Evolutionary conservation across 192 early-diverging fungal genomes (phyloP), one percentile per base, ranked within the genome.

Genomic region (Backusella macrospora): DNA sequence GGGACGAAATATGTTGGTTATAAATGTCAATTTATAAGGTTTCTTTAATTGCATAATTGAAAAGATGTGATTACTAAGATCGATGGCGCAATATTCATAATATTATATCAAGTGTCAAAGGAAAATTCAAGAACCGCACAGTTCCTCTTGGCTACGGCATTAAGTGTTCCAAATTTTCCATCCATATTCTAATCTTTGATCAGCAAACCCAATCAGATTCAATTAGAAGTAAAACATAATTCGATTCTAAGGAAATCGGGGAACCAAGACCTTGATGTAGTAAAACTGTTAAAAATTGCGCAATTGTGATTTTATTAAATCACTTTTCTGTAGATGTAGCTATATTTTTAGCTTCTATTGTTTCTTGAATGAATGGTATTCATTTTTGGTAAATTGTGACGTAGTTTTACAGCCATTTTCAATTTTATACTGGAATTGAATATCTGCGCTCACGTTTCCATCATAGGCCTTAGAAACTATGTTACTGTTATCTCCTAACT

Each of bases 191-290:
- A 59, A 16, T 59, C 21, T 26, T 26, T 59, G 16, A 59, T 12
- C 52, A 26, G 9, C 26, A 13, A 59, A 26, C 26, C 52, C 52
- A 59, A 59, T 59, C 52, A 59, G 12, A 59, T 59, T 23, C 9
- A 21, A 59, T 10, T 23, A 59, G 26, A 59, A 59, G 52, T 59
- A 59, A 59, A 59, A 59, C 52, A 26, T 23, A 59, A 59, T 59
- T 59, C 52, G 52, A 7, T 23, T 59, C 52, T 59, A 23, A n/a
- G 26, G 52, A 59, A 59, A 26, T 59, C 26, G 0, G 23, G 52
- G 52, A 59, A 59, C 52, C 52, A 21, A 59, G 26, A 59, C 52
- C 21, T 26, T 59, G 21, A 26, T 18, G 18, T 34, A 34, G 29
- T 34, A 34, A 34, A 34, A 34, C 2, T 34, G 29, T 23, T 8